Evolutionary conservation across 495 filamentous ascomycete genomes (phyloP).

Genomic region (Aeminium ludgeri): DNA sequence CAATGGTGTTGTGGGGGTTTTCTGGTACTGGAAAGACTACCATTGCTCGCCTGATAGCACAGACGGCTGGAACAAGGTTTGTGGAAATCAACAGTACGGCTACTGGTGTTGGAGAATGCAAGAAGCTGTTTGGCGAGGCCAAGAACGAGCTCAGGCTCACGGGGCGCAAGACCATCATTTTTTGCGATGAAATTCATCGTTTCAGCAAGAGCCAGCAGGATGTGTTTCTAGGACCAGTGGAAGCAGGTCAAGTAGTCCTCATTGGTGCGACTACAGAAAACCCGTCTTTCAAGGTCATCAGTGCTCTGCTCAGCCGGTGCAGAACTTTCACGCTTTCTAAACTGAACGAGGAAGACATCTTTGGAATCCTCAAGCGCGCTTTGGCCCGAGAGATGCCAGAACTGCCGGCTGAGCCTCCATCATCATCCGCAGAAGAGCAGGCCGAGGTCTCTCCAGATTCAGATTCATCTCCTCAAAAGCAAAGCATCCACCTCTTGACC

Average conservation of each 20-base stretch:
- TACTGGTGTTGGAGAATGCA: constrained; percentile 79
- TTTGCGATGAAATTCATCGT: constrained; percentile 94
- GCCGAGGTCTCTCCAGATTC: background rate
- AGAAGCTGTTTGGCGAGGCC: constrained; percentile 82
- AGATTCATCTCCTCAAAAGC: constrained; percentile 15
- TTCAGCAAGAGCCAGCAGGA: constrained; percentile 92
- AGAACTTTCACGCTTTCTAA: constrained; percentile 72
- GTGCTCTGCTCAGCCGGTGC: constrained; percentile 74
- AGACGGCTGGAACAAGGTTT: constrained; percentile 62
- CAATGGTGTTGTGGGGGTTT: constrained; percentile 89
- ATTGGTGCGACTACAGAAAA: constrained; percentile 97
- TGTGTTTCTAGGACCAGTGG: constrained; percentile 84
- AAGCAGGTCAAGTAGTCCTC: constrained; percentile 75
- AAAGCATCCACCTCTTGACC: constrained; percentile 37
- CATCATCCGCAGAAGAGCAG: constrained; percentile 4
- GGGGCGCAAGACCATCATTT: constrained; percentile 84
- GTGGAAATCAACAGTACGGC: constrained; percentile 94
- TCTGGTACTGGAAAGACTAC: constrained; percentile 94
- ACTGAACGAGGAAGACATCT: constrained; percentile 52
- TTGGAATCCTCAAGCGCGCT: constrained; percentile 56
- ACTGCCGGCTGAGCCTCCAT: constrained; percentile 7
- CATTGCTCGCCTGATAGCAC: constrained; percentile 84
- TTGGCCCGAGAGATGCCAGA: constrained; percentile 26
- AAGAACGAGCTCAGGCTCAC: constrained; percentile 65
- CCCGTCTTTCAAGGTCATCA: constrained; percentile 85